These are phyloP conservation scores for Auricularia auricula-judae DNA, from an alignment of 768 basidiomycete genomes.

Conservation along the genomic window DNA sequence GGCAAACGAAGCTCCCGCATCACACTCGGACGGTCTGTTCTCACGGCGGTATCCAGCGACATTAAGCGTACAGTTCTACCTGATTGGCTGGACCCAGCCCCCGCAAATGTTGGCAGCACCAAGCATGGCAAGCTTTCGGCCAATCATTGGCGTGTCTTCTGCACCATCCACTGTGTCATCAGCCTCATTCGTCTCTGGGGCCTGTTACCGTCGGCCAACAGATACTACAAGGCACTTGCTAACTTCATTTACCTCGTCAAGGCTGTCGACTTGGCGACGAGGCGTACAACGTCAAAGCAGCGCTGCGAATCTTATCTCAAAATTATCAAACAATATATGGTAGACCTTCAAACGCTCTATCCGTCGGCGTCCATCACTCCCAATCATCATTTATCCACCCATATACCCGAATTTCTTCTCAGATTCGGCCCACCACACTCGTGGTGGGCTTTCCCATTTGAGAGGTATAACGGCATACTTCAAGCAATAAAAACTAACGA, in stretches of 20 bases:
- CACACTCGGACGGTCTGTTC: not conserved
- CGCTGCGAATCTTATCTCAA: conserved; percentile 2
- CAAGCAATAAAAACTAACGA: no score
- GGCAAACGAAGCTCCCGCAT: not conserved
- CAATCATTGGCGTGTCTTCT: conserved; percentile 13
- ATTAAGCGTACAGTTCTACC: conserved; percentile 13
- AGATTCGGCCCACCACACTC: conserved; percentile 21
- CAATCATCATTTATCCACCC: conserved; percentile 22
- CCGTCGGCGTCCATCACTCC: conserved; percentile 16
- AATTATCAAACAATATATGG: conserved; percentile 14
- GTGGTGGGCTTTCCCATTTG: not conserved
- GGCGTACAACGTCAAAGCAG: conserved; percentile 7
- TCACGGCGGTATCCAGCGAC: conserved; percentile 8
- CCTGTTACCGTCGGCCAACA: not conserved
- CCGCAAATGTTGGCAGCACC: conserved; percentile 9
- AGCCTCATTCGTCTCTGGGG: conserved; percentile 16
- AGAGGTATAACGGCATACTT: no score
- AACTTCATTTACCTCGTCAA: conserved; percentile 23
- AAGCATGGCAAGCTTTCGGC: conserved; percentile 15
- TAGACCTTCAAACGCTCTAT: conserved; percentile 11
- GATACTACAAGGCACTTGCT: conserved; percentile 3
- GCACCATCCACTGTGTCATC: conserved; percentile 11
- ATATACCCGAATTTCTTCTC: conserved; percentile 17
- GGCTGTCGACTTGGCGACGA: conserved; percentile 15
- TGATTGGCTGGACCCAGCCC: conserved; percentile 13